phyloP scores from a whole-genome alignment of 1,139 yeast genomes.

The Nadsonia starkeyi-henricii region DNA sequence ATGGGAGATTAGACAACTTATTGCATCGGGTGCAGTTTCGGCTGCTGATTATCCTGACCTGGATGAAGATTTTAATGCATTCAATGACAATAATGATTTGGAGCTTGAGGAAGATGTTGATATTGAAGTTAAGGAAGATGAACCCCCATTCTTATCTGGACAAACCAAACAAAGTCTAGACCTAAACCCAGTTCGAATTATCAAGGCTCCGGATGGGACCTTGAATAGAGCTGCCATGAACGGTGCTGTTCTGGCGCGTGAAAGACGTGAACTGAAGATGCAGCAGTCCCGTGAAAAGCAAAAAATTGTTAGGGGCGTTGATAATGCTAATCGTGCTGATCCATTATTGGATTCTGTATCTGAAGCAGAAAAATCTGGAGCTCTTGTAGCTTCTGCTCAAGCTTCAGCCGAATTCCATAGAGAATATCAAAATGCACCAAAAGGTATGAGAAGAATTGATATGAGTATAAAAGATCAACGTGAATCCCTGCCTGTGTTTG shows the following conservation, averaged over 20 bases:
- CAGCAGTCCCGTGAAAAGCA: conserved; percentile 35
- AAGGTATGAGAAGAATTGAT: conserved; percentile 15
- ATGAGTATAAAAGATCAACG: conserved; percentile 52
- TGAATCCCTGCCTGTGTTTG: conserved; percentile 57
- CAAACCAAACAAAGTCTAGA: conserved; percentile 32
- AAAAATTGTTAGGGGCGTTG: conserved; percentile 18
- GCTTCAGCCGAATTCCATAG: conserved; percentile 14
- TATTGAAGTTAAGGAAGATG: conserved; percentile 53
- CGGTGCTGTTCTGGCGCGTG: conserved; percentile 59
- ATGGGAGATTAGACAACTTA: conserved; percentile 78
- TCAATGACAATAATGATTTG: conserved; percentile 17
- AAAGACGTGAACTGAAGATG: conserved; percentile 45
- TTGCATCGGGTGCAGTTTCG: conserved; percentile 63
- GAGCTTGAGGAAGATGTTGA: conserved; percentile 45
- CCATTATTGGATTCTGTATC: conserved; percentile 11
- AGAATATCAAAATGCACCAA: conserved; percentile 10
- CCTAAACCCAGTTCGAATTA: conserved; percentile 40
- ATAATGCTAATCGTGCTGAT: conserved; percentile 21
- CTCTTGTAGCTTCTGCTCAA: conserved; percentile 4
- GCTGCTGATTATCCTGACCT: conserved; percentile 63
- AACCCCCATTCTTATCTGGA: conserved; percentile 63
- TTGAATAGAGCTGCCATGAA: conserved; percentile 60
- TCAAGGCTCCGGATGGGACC: conserved; percentile 68
- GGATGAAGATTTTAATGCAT: conserved; percentile 33
- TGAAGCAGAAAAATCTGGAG: conserved; percentile 10